A percentile compares a stretch with the other conserved stretches of the same genome.
These are phyloP conservation scores for Candida sithepensis DNA, from an alignment of 805 yeast genomes.

Conservation along the genomic window DNA sequence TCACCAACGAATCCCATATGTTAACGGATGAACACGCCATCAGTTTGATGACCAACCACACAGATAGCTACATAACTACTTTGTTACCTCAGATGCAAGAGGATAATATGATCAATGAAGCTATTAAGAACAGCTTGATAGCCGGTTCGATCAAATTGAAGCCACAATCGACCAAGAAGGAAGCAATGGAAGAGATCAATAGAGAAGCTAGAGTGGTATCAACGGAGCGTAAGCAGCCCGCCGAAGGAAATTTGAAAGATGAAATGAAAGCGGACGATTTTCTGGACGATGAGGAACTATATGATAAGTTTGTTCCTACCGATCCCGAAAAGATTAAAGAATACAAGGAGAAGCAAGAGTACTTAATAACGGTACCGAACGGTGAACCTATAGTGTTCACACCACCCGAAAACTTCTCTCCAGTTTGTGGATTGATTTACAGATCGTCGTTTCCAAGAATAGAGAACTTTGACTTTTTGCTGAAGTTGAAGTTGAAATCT, in stretches of 20 bases:
- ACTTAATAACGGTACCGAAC: background rate
- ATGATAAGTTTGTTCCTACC: constrained; percentile 30
- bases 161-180: background rate
- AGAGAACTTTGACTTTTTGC: constrained; percentile 72
- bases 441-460: constrained; percentile 87
- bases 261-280: background rate
- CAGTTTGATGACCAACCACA: constrained; percentile 8
- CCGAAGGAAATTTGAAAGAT: too few relatives aligned
- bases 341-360: constrained; percentile 8
- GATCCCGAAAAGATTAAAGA: constrained; percentile 19
- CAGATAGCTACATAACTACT: constrained; percentile 9
- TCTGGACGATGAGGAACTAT: constrained; percentile 26
- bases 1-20: constrained; percentile 13
- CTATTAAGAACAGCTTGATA: constrained; percentile 3
- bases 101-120: constrained; percentile 1
- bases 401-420: constrained; percentile 91
- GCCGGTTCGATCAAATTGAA: background rate
- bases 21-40: constrained; percentile 18
- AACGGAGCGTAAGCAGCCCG: too few relatives aligned
- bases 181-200: background rate
- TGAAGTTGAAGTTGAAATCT: constrained; percentile 60
- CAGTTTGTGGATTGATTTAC: constrained; percentile 74
- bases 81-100: constrained; percentile 5
- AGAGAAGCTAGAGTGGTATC: constrained; percentile 1
- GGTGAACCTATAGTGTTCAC: constrained; percentile 23